Evolutionary conservation across 2,329 filamentous ascomycete genomes (phyloP).

Genomic region (Neofusicoccum ribis): DNA sequence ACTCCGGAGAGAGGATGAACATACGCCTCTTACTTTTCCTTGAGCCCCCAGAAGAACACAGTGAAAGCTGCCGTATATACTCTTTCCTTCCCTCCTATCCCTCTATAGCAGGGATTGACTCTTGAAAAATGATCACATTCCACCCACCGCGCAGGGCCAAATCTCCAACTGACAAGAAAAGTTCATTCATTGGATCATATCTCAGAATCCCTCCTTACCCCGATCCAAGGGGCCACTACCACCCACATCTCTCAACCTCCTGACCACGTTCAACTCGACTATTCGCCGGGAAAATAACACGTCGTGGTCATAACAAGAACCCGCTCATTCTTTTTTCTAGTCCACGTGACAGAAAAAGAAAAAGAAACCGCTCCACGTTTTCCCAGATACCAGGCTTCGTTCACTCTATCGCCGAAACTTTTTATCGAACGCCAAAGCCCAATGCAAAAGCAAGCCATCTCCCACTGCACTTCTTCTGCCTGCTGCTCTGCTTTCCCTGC

Average conservation of each 20-base stretch:
- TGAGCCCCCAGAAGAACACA: too few relatives aligned
- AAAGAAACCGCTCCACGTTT: neutral
- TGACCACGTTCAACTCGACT: neutral
- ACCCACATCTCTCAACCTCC: neutral
- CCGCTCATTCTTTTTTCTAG: constrained; percentile 8
- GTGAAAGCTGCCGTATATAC: too few relatives aligned
- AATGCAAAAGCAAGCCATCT: constrained; percentile 11
- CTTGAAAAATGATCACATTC: too few relatives aligned
- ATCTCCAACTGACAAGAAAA: neutral
- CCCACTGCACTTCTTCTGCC: neutral
- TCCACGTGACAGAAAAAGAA: neutral
- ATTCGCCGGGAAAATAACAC: neutral
- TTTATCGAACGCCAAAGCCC: constrained; percentile 15
- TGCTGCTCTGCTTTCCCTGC: neutral
- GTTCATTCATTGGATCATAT: neutral
- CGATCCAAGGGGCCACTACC: neutral
- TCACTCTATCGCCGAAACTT: constrained; percentile 5
- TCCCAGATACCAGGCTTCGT: neutral
- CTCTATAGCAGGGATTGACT: fast-evolving
- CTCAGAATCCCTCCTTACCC: neutral
- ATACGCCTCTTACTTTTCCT: too few relatives aligned
- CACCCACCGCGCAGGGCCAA: too few relatives aligned
- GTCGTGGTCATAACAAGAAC: constrained; percentile 3
- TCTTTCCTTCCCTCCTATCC: too few relatives aligned
- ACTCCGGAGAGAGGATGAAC: too few relatives aligned